Base-by-base conservation (phyloP, 2,329 filamentous ascomycete genomes). In the Cladobotryum protrusum region DNA sequence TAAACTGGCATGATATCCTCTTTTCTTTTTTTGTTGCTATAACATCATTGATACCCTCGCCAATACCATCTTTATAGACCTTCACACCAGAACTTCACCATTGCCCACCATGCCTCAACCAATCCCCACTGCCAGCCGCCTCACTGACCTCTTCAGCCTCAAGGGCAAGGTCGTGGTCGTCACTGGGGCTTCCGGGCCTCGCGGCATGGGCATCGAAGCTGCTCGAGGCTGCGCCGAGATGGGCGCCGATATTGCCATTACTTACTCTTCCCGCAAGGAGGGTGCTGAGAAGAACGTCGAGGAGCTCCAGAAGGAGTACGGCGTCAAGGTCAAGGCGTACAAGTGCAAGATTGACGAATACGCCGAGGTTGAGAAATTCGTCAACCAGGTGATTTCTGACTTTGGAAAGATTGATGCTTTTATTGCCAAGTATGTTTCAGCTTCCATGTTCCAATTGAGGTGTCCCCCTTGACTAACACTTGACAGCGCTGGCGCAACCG, bases 341-440 rank as follows among this genome's bases (percentile, higher is more conserved):
- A 72, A 79, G 67, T 73, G 79, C 56, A 76, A 84, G 61, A 69
- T 81, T n/a, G 74, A 71, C 48, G 71, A 80, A 52, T 78, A 72
- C 57, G 59, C 67, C 13, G 67, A 74, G 9, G 74, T 82, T 49
- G 69, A 81, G 63, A 64, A 70, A 42, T 73, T 80, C 56, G 71
- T 83, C 50, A 70, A 72, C 50, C 80, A 89, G 33, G 82, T 90
- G 56, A 76, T 86, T 63, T 71, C 73, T 57, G 87, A 91, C 63
- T 91, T 90, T 63, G 83, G 83, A 60, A 80, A 82, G 44, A 80
- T 89, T 51, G 86, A 89, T 56, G 79, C 84, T 54, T 88, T 90
- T 59, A 78, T 90, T 48, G 86, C 86, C 60, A 89, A 90, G 67
- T 84, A 78, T 37, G 85, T 80, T 34, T 77, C 82, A 46, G 77